Evolutionary conservation across 768 basidiomycete genomes (phyloP).

Genomic region (Phylloporus sp.): DNA sequence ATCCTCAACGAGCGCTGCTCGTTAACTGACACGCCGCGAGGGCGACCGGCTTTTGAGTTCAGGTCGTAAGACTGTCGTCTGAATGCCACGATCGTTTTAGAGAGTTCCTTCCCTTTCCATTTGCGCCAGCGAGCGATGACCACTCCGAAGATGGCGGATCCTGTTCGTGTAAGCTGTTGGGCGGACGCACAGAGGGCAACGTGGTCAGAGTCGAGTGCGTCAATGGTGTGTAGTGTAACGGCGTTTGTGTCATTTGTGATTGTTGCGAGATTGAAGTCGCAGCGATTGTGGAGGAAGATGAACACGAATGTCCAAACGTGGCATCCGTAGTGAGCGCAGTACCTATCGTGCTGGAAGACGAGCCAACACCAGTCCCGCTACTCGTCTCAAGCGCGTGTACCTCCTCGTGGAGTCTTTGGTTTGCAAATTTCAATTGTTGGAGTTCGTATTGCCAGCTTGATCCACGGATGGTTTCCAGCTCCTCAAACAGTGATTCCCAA

Average conservation of each 20-base stretch:
- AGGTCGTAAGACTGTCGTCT: slow-evolving; percentile 19
- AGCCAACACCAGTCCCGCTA: background rate
- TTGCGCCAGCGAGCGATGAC: slow-evolving; percentile 29
- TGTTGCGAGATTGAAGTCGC: background rate
- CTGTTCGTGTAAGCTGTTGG: slow-evolving; percentile 15
- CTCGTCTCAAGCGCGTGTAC: slow-evolving; percentile 36
- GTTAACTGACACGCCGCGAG: background rate
- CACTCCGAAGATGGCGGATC: slow-evolving; percentile 21
- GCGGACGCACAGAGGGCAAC: background rate
- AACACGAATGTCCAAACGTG: background rate
- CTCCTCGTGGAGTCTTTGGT: slow-evolving; percentile 63
- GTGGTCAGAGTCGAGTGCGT: slow-evolving; percentile 4
- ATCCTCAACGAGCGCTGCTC: background rate
- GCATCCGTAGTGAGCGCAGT: background rate
- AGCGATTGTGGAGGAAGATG: background rate
- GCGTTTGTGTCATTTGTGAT: slow-evolving; percentile 5
- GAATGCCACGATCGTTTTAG: slow-evolving; percentile 28
- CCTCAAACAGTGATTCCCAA: slow-evolving; percentile 58
- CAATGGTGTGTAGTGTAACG: slow-evolving; percentile 2
- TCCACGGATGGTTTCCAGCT: slow-evolving; percentile 60
- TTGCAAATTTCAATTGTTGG: slow-evolving; percentile 74
- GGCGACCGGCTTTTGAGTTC: background rate
- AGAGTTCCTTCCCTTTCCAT: slow-evolving; percentile 16
- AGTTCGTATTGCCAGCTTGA: slow-evolving; percentile 94
- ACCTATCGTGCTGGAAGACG: background rate